Base-by-base conservation (phyloP, 139 green algal species). In the Eudorina sp. region DNA sequence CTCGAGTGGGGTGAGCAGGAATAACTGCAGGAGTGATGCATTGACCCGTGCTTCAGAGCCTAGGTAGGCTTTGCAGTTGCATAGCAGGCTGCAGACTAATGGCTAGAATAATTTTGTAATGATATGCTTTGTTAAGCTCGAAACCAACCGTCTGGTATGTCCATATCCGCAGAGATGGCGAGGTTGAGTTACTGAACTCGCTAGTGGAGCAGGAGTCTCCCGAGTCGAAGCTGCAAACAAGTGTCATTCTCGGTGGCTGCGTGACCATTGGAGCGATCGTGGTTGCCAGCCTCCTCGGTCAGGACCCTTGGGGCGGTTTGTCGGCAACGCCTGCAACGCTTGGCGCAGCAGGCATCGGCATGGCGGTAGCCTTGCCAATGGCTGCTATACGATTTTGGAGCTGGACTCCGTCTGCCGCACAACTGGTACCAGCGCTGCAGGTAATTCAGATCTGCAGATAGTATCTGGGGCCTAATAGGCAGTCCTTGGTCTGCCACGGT, bases 231-330 rank as follows among this genome's bases (percentile, higher is more conserved):
- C 43, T 92, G 51, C 81, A 88, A 51, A 88, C 73, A 0, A 69
- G 38, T 25, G 53, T 82, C 18, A 64, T 73, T 36, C 16, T 92
- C 11, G 85, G 60, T 11, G 81, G 53, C 2, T 46, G 51, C 0
- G 36, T 91, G 18, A 84, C 62, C 0, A 21, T 83, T 1, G 75
- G 78, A 16, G 40, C 85, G 0, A 66, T 92, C 4, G 29, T 88
- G 29, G 46, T 92, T 25, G 40, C 81, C 3, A 48, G 41, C 0
- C 74, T 92, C 31, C 53, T 78, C 14, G 66, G 53, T 34, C n/a
- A 90, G 34, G 90, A 92, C 82, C 90, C 90, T 8, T 90, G 81
- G 81, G 90, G 88, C n/a, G 88, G 81, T 23, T 53, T 66, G 21
- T 41, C 19, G 11, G 29, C 78, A 36, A 46, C 48, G 7, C 2